Base-by-base conservation (phyloP, 768 basidiomycete species). In the Artomyces pyxidatus region DNA sequence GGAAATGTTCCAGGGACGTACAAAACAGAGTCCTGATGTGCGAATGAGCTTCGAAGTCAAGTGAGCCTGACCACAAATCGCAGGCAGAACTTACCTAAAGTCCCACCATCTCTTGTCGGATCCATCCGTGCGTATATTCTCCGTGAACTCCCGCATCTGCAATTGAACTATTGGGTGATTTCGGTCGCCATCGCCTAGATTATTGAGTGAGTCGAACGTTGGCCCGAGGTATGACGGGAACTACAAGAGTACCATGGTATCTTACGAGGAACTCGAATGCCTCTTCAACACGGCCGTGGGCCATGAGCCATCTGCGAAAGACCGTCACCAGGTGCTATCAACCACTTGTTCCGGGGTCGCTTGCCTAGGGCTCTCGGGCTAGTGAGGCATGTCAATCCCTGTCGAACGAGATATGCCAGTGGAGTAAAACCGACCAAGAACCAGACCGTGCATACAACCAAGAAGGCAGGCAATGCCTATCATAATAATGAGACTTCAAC, bases 61-160 rank as follows among this genome's bases (percentile, higher is more conserved):
- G 39, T 40, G 11, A 21, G 22, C 6, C 12, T 17, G 32, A 35
- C 32, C 14, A 14, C n/a, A n/a, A n/a, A n/a, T n/a, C n/a, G n/a
- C n/a, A n/a, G 21, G 12, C 8, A 8, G 17, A 22, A 6, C 6
- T 7, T 17, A 46, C 45, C 45, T 23, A 17, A 37, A 46, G 11
- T 46, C 45, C 45, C 45, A 46, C 35, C 30, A 46, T 12, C 30
- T 12, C 45, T 46, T 46, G 12, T 46, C 45, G 9, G 45, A 46
- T 11, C 45, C 45, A 17, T 46, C 45, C 32, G 45, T 46, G 45
- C 45, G 45, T n/a, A 46, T 46, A 22, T 23, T 37, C 45, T 46
- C 45, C 23, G 9, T 16, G 35, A 46, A 46, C 19, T 46, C 45
- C 22, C 30, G 21, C 14, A 37, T 46, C 17, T 46, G 32, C 32